These are phyloP conservation scores for Colletotrichum sp. DNA, from an alignment of 2,329 filamentous ascomycete genomes.

Conservation along the genomic window DNA sequence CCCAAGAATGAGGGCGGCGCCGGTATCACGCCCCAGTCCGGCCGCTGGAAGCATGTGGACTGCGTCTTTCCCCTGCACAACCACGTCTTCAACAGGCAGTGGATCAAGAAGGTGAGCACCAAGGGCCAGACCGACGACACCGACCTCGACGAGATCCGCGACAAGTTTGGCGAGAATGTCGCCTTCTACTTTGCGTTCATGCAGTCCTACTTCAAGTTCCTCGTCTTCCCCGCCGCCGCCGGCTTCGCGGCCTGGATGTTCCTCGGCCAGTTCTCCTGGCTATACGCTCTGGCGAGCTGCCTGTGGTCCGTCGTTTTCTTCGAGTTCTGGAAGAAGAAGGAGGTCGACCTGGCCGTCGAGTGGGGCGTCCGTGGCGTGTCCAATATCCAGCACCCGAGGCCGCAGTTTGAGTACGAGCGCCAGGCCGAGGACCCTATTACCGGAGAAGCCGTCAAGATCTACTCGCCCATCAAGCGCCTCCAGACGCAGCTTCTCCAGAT, in stretches of 20 bases:
- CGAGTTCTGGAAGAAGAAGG: conserved; percentile 95
- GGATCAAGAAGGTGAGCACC: conserved; percentile 77
- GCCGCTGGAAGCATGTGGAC: conserved; percentile 75
- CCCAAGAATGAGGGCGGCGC: conserved; percentile 77
- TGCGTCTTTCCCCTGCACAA: conserved; percentile 83
- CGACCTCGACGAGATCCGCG: conserved; percentile 76
- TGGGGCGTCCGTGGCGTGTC: conserved; percentile 91
- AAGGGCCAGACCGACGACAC: conserved; percentile 70
- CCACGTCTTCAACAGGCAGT: conserved; percentile 73
- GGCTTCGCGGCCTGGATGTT: conserved; percentile 80
- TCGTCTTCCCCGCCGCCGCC: conserved; percentile 80
- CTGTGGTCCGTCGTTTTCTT: conserved; percentile 92
- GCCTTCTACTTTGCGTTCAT: conserved; percentile 97
- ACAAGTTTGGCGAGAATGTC: conserved; percentile 81
- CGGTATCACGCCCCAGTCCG: conserved; percentile 72
- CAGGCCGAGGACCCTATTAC: conserved; percentile 81
- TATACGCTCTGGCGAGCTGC: conserved; percentile 79
- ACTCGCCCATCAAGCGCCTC: conserved; percentile 77
- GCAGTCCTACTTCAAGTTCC: conserved; percentile 86
- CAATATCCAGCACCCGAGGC: conserved; percentile 76
- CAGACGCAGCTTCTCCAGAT: conserved; percentile 80
- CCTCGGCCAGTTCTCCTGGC: conserved; percentile 81
- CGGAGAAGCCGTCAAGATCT: conserved; percentile 77
- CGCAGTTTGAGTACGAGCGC: conserved; percentile 80
- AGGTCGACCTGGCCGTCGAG: conserved; percentile 81